These are phyloP conservation scores for Agroathelia rolfsii DNA, from an alignment of 1,284 basidiomycete species.

Conservation along the genomic window DNA sequence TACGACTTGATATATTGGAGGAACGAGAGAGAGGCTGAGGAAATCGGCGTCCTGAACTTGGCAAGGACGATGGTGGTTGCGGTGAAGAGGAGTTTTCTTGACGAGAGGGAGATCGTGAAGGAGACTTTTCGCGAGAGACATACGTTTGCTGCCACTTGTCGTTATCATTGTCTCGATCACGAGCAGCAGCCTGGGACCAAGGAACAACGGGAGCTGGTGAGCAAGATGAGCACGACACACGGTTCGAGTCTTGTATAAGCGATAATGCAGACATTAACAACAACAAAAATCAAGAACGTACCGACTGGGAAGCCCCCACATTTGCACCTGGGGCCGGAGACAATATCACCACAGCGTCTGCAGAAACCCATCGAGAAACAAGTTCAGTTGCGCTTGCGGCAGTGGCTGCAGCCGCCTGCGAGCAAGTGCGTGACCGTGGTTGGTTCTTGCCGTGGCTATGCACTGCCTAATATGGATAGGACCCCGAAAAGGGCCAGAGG, in stretches of 20 bases:
- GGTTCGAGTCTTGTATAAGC: constrained; percentile 5
- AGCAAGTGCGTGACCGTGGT: constrained; percentile 1
- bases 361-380: constrained; percentile 79
- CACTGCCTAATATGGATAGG: too few relatives aligned
- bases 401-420: constrained; percentile 16
- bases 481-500: too few relatives aligned
- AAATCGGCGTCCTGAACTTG: too few relatives aligned
- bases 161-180: constrained; percentile 29
- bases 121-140: constrained; percentile 41
- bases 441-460: too few relatives aligned
- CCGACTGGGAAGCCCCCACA: constrained; percentile 71
- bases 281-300: constrained; percentile 26
- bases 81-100: constrained; percentile 14
- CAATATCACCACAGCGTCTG: constrained; percentile 72
- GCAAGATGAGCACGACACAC: constrained; percentile 5
- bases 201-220: constrained; percentile 53
- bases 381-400: too few relatives aligned
- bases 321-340: constrained; percentile 55
- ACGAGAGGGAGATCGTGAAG: constrained; percentile 16
- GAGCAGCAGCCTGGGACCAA: constrained; percentile 44
- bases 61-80: too few relatives aligned
- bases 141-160: constrained; percentile 76
- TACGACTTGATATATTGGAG: constrained; percentile 24
- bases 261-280: constrained; percentile 4
- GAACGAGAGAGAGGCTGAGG: constrained; percentile 23